Conservation (phyloP, 1,139 yeast genomes). For the Yamadazyma aaseri region DNA sequence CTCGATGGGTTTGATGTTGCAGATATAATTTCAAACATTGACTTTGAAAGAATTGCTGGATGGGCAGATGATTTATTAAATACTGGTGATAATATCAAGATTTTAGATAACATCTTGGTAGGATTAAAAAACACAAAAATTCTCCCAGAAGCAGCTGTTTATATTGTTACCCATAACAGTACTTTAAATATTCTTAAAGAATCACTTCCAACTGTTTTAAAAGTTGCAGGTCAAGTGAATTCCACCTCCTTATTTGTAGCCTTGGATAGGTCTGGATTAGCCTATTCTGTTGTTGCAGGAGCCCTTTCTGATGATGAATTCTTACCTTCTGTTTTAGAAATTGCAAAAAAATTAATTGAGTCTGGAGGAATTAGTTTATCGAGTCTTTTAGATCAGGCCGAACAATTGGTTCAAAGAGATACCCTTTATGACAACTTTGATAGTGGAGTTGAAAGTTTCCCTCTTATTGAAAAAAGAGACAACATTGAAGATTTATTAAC, state of each 20-base stretch:
- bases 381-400: conserved; percentile 21
- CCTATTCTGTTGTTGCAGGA: conserved; percentile 29
- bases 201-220: conserved; percentile 20
- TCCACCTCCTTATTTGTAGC: conserved; percentile 32
- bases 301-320: conserved; percentile 26
- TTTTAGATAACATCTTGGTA: conserved; percentile 26
- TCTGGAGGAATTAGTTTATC: conserved; percentile 20
- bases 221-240: conserved; percentile 20
- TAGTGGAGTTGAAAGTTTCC: conserved; percentile 10
- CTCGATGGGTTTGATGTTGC: conserved; percentile 21
- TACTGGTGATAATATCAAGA: conserved; percentile 21
- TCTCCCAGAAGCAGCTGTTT: conserved; percentile 26
- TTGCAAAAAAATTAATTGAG: conserved; percentile 22
- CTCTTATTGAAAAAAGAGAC: conserved; percentile 24
- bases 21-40: conserved; percentile 19
- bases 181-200: conserved; percentile 22
- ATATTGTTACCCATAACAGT: conserved; percentile 24
- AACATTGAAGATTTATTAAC: conserved; percentile 33
- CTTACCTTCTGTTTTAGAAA: conserved; percentile 26
- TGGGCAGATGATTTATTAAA: conserved; percentile 27
- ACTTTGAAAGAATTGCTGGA: conserved; percentile 34
- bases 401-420: conserved; percentile 14
- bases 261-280: conserved; percentile 34
- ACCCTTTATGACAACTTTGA: conserved; percentile 9
- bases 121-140: conserved; percentile 25